Evolutionary conservation across 129 eudicot species (phyloP).

Genomic region (Flaveria linearis): DNA sequence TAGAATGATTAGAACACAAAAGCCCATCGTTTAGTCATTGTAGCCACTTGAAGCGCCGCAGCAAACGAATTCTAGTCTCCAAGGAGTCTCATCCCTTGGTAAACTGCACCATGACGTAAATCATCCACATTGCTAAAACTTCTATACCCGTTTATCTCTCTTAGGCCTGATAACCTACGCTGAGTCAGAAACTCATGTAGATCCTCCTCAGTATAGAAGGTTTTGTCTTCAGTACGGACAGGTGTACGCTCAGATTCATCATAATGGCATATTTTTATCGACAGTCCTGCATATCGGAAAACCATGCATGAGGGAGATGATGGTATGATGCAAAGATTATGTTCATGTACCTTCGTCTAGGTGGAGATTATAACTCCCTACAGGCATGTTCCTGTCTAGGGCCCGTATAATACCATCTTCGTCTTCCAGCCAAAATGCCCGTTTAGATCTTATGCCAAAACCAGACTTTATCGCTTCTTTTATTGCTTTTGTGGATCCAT

Average conservation of each 20-base stretch:
- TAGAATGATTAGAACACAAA: neutral
- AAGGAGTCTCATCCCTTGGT: constrained; percentile 49
- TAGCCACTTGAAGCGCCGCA: neutral
- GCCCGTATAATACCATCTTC: constrained; percentile 43
- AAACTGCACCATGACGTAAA: constrained; percentile 51
- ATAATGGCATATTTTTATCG: constrained; percentile 48
- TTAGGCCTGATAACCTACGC: constrained; percentile 42
- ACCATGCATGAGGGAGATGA: neutral
- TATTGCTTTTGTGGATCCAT: constrained; percentile 46
- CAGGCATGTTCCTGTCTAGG: constrained; percentile 52
- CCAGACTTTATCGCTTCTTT: constrained; percentile 54
- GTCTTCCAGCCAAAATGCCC: constrained; percentile 55
- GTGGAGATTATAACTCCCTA: constrained; percentile 45
- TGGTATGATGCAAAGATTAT: neutral
- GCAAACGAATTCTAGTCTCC: constrained; percentile 35
- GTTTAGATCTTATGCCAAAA: constrained; percentile 49
- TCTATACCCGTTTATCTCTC: constrained; percentile 55
- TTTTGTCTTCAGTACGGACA: constrained; percentile 54
- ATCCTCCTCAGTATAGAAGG: constrained; percentile 51
- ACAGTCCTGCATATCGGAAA: constrained; percentile 34
- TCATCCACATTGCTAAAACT: constrained; percentile 43
- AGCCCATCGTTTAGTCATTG: neutral
- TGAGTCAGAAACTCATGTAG: constrained; percentile 41
- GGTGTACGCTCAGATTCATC: constrained; percentile 48
- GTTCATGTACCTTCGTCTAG: constrained; percentile 43